Conservation (phyloP, 306 rosid genomes). For the Sicyos baderoa region DNA sequence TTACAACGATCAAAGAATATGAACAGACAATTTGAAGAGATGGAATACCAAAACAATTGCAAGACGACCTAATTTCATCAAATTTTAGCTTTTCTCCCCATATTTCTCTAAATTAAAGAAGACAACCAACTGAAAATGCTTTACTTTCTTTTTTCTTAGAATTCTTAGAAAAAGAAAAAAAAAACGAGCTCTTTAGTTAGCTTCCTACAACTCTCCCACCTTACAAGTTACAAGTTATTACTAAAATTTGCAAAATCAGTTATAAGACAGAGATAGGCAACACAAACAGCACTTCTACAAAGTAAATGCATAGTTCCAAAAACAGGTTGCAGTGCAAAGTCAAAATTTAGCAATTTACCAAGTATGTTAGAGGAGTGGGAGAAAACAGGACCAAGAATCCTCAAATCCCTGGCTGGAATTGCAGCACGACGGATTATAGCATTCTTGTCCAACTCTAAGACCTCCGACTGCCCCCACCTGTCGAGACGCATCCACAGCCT, state of each 20-base stretch:
- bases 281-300: background rate
- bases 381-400: slow-evolving; percentile 89
- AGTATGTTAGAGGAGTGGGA: slow-evolving; percentile 89
- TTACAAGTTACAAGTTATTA: background rate
- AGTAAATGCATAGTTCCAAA: background rate
- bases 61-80: background rate
- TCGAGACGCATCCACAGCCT: slow-evolving; percentile 87
- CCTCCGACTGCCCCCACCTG: slow-evolving; percentile 64
- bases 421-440: slow-evolving; percentile 65
- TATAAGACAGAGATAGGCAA: background rate
- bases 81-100: background rate
- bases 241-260: background rate
- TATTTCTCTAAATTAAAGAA: slow-evolving; percentile 2
- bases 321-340: background rate
- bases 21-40: slow-evolving; percentile 5
- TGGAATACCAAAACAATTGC: background rate
- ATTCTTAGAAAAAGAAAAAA: too few species aligned
- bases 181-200: background rate
- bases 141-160: background rate
- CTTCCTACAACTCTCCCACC: background rate
- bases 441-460: slow-evolving; percentile 72
- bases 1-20: background rate
- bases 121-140: background rate
- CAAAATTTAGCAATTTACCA: slow-evolving; percentile 59
- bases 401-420: slow-evolving; percentile 79